Evolutionary conservation across 768 basidiomycete genomes (phyloP).

Genomic region (Pleurotus djamor): DNA sequence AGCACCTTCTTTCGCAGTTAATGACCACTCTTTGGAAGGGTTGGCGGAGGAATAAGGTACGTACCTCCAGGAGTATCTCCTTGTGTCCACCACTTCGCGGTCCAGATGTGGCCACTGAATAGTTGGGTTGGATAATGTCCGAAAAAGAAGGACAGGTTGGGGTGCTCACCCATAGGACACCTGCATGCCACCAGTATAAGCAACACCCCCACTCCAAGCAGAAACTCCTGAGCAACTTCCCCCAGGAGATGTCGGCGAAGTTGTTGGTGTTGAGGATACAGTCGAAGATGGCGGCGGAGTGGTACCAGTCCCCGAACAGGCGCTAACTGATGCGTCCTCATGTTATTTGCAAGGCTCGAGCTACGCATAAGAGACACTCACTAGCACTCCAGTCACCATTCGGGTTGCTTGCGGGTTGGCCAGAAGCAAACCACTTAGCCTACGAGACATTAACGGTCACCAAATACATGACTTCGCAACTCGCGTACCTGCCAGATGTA

Average conservation of each 20-base stretch:
- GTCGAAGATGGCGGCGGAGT: conserved; percentile 14
- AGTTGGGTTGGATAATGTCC: not conserved
- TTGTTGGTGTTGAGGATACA: conserved; percentile 14
- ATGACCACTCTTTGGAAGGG: not conserved
- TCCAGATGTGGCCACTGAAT: conserved; percentile 35
- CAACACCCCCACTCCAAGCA: conserved; percentile 45
- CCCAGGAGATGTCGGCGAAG: conserved; percentile 22
- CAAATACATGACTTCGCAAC: not conserved
- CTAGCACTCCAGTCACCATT: conserved; percentile 67
- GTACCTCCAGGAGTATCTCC: conserved; percentile 50
- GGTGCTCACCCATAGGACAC: conserved; percentile 47
- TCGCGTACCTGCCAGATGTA: conserved; percentile 61
- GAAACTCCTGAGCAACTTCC: conserved; percentile 46
- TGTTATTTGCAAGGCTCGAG: not conserved
- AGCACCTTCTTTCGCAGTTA: conserved; percentile 28
- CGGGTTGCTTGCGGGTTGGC: conserved; percentile 41
- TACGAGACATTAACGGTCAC: conserved; percentile 18
- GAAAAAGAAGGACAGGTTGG: conserved; percentile 3
- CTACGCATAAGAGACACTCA: conserved; percentile 25
- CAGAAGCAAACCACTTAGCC: conserved; percentile 61
- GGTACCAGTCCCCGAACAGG: conserved; percentile 38
- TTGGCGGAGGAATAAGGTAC: conserved; percentile 11
- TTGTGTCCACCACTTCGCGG: conserved; percentile 64
- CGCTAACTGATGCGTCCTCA: conserved; percentile 39
- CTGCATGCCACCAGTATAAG: conserved; percentile 50